phyloP scores from a whole-genome alignment of 2,329 filamentous ascomycete species.

The Pyricularia grisea region DNA sequence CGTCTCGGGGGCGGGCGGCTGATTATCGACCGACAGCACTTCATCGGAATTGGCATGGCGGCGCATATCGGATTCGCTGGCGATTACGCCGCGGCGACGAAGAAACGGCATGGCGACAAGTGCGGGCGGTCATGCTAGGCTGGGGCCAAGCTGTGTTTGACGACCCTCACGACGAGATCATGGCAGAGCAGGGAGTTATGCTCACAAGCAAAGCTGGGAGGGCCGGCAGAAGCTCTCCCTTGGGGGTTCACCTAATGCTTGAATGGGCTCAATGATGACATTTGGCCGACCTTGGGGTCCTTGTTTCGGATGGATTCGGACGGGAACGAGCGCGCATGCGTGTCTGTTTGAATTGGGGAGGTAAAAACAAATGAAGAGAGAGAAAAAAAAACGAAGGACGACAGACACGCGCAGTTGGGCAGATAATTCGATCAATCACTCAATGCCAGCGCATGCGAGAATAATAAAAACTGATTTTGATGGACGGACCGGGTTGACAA shows the following conservation, averaged over 20 bases:
- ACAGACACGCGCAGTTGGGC: neutral
- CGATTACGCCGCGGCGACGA: constrained; percentile 50
- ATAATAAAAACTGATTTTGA: neutral
- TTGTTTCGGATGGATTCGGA: neutral
- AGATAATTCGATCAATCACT: neutral
- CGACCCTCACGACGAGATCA: neutral
- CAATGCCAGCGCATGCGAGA: neutral
- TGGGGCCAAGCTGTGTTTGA: neutral
- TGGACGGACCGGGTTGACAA: neutral
- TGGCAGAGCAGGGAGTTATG: constrained; percentile 1
- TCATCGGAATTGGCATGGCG: constrained; percentile 32
- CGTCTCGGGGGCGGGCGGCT: constrained; percentile 3
- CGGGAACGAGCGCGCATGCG: neutral
- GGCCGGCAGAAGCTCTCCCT: neutral
- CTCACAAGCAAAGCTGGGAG: neutral
- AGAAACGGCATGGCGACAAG: constrained; percentile 45
- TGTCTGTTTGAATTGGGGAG: neutral
- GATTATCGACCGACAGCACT: constrained; percentile 16
- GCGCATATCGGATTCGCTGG: constrained; percentile 50
- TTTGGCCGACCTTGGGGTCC: neutral
- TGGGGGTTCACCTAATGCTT: neutral
- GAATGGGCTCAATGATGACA: neutral
- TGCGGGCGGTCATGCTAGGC: constrained; percentile 13
- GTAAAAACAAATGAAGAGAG: neutral
- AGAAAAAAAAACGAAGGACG: neutral